Base-by-base conservation (phyloP, 352 stramenopile genomes). In the Globisporangium canariense region DNA sequence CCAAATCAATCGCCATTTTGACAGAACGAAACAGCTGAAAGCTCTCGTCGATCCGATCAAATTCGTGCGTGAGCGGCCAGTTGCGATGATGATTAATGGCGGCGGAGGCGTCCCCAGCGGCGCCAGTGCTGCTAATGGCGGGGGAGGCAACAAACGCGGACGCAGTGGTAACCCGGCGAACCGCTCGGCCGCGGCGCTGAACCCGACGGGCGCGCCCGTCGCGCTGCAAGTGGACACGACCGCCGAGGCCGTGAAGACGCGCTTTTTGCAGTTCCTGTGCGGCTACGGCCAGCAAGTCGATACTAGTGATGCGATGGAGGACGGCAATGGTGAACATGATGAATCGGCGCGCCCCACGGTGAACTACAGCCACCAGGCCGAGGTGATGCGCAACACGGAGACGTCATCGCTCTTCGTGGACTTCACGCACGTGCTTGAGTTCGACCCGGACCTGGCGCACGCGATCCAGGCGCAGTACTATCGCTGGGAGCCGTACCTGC, bases 341-440 rank as follows among this genome's bases (percentile, higher is more conserved):
- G 63, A 73, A 22, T 28, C 7, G 10, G 28, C 38, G 6, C 49
- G 43, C 0, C 36, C 63, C 22, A 86, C 74, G 10, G 81, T 93
- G 32, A 93, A 88, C 53, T 95, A 95, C 73, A 83, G 76, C 53
- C 86, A 95, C 61, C 86, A 95, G 66, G 84, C 84, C 36, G 83
- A 95, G 51, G 81, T 95, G 53, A 95, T 95, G 86, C 86, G 84
- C 60, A 80, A 91, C 52, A 91, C 83, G 1, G 86, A 95, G 73
- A 95, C 86, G 30, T 95, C 86, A 47, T 95, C 86, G 57, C 74
- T 95, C 8, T 95, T 95, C 64, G 86, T 95, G 51, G 86, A 95
- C 72, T 93, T 93, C 58, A 83, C 86, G 38, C 84, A 91, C 58
- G 81, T 95, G 58, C 71, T 95, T 51, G 84, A 91, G 69, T 91